A percentile compares a stretch with the other conserved stretches of the same genome.
Evolutionary conservation across 108 stramenopile species (phyloP).

Genomic region (Pseudonitzschia pungens): DNA sequence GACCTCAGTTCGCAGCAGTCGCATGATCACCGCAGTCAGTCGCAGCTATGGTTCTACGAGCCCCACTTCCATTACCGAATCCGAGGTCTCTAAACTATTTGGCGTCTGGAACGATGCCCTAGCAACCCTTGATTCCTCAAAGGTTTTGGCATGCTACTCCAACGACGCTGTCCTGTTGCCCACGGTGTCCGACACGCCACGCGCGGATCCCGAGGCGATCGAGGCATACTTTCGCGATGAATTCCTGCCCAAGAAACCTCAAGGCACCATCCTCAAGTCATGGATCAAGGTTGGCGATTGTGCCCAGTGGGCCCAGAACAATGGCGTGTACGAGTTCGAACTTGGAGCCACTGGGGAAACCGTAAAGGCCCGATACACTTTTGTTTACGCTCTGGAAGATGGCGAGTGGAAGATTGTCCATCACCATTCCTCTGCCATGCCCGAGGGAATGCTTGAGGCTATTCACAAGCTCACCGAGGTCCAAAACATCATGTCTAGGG

Average conservation of each 20-base stretch:
- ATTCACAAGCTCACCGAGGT: too few relatives aligned
- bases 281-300: constrained; percentile 43
- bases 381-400: constrained; percentile 57
- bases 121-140: constrained; percentile 25
- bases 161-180: constrained; percentile 51
- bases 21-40: too few relatives aligned
- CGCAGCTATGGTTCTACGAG: too few relatives aligned
- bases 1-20: too few relatives aligned
- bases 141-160: constrained; percentile 31
- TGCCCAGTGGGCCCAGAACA: constrained; percentile 35
- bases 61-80: constrained; percentile 24
- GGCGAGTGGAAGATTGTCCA: constrained; percentile 72
- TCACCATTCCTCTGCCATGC: constrained; percentile 66
- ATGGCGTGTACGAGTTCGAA: constrained; percentile 62
- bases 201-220: constrained; percentile 49
- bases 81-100: constrained; percentile 41
- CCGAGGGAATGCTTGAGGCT: constrained; percentile 26
- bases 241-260: constrained; percentile 49
- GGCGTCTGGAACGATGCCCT: constrained; percentile 46
- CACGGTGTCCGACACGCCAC: constrained; percentile 55
- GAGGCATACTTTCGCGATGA: constrained; percentile 60
- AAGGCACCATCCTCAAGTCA: constrained; percentile 55
- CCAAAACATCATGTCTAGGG: too few relatives aligned
- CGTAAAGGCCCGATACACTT: constrained; percentile 58
- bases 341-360: constrained; percentile 41